Conservation (phyloP, 2,329 filamentous ascomycete genomes). For the Pseudopyrenochaeta lycopersici region DNA sequence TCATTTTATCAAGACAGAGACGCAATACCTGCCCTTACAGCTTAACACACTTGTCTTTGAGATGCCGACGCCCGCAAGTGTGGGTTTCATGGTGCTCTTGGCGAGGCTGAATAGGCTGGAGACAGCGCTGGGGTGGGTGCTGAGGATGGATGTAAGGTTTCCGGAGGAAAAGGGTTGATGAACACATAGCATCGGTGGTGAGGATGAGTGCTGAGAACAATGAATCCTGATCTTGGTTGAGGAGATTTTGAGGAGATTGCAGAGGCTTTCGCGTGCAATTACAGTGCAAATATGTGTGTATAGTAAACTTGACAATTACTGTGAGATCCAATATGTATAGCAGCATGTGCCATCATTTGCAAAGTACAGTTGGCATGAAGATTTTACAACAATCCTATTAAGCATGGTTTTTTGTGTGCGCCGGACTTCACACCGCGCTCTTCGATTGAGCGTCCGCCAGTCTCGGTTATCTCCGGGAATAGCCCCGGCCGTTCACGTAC, state of each 20-base stretch:
- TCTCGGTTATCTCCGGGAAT: background rate
- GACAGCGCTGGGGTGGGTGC: constrained; percentile 3
- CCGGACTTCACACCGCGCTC: background rate
- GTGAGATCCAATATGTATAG: too few species aligned
- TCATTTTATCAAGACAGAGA: constrained; percentile 19
- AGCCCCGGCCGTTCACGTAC: background rate
- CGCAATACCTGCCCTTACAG: constrained; percentile 14
- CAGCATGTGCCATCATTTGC: too few species aligned
- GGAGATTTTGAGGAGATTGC: background rate
- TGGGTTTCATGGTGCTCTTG: constrained; percentile 2
- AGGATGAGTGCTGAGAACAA: background rate
- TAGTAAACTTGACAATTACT: too few species aligned
- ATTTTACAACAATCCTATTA: too few species aligned
- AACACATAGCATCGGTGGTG: background rate
- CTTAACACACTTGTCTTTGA: constrained; percentile 19
- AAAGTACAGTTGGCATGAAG: too few species aligned
- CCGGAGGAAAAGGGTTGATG: too few species aligned
- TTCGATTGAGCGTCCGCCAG: background rate
- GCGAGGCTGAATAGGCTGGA: constrained; percentile 3
- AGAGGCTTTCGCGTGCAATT: too few species aligned
- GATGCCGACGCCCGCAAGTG: background rate
- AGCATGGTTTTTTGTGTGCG: background rate
- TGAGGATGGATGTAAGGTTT: constrained; percentile 2
- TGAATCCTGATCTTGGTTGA: background rate
- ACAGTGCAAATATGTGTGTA: too few species aligned